Percentiles rank a stretch among this genome's conserved stretches.
phyloP scores from a whole-genome alignment of 208 protist species.

The Lotmaria passim region DNA sequence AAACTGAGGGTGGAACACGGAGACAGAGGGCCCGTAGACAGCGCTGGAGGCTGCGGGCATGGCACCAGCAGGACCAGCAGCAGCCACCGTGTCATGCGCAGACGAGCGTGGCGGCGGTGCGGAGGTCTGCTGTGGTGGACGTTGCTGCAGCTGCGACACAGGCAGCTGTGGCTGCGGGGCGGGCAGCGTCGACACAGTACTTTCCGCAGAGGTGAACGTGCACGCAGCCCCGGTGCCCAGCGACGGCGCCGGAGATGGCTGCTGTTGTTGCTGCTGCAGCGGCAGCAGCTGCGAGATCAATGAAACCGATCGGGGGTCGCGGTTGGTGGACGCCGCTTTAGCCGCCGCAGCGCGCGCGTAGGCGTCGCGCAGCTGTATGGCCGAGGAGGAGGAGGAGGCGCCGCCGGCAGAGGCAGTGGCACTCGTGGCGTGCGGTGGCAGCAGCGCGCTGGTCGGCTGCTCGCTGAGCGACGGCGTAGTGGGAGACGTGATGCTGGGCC shows the following conservation, averaged over 20 bases:
- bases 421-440: not conserved
- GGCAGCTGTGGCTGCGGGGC: not conserved
- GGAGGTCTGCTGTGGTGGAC: not conserved
- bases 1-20: constrained; percentile 56
- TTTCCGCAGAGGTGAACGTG: constrained; percentile 4
- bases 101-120: constrained; percentile 3
- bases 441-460: not conserved
- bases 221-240: not conserved
- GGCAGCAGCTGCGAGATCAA: constrained; percentile 14
- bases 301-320: not conserved
- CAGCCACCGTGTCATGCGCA: not conserved
- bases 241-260: not conserved
- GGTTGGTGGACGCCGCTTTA: constrained; percentile 6
- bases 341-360: constrained; percentile 31
- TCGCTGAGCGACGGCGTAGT: constrained; percentile 6
- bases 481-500: not conserved
- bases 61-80: constrained; percentile 3
- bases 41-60: not conserved
- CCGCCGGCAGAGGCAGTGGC: not conserved
- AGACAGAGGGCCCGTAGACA: constrained; percentile 47
- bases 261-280: too few relatives aligned
- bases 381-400: not conserved
- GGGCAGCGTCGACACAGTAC: not conserved
- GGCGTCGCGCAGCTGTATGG: constrained; percentile 32
- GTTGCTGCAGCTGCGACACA: not conserved